These are phyloP conservation scores for Prunus padus DNA, from an alignment of 306 rosid genomes.

Conservation along the genomic window DNA sequence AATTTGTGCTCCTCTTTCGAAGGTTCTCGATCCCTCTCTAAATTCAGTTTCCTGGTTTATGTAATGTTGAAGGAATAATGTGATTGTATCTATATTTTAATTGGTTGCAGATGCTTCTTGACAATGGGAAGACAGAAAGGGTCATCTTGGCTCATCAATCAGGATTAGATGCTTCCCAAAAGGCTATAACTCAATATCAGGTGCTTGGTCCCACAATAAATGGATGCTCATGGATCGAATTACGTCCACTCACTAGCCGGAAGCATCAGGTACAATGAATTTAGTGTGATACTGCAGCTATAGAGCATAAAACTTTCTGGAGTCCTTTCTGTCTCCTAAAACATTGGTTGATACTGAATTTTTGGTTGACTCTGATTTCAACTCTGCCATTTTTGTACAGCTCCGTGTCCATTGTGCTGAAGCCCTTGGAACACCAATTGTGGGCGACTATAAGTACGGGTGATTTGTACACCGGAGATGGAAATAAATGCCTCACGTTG, in stretches of 20 bases:
- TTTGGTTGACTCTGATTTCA: slow-evolving; percentile 2
- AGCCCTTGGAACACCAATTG: slow-evolving; percentile 96
- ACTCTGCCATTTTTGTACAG: slow-evolving; percentile 37
- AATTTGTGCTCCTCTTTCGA: slow-evolving; percentile 80
- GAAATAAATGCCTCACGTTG: slow-evolving; percentile 80
- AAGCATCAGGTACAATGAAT: slow-evolving; percentile 78
- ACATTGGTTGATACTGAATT: background rate
- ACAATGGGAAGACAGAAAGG: slow-evolving; percentile 96
- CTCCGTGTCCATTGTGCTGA: slow-evolving; percentile 96
- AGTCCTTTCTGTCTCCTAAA: background rate
- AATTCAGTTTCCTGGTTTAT: slow-evolving; percentile 13
- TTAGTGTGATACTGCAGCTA: background rate
- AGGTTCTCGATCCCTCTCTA: slow-evolving; percentile 50
- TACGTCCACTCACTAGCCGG: slow-evolving; percentile 73
- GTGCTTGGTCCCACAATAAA: slow-evolving; percentile 89
- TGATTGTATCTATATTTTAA: slow-evolving; percentile 17
- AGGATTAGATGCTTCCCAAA: slow-evolving; percentile 77
- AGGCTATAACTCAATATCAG: slow-evolving; percentile 84
- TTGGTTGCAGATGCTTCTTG: slow-evolving; percentile 65
- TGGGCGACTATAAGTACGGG: slow-evolving; percentile 93
- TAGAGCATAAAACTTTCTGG: background rate
- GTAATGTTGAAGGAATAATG: background rate
- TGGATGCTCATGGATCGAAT: slow-evolving; percentile 96
- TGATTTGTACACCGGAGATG: slow-evolving; percentile 82
- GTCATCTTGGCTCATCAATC: slow-evolving; percentile 71